A percentile compares a stretch with the other conserved stretches of the same genome.
These are phyloP conservation scores for Plasmodium fragile DNA, from an alignment of 169 alveolate genomes.

Conservation along the genomic window DNA sequence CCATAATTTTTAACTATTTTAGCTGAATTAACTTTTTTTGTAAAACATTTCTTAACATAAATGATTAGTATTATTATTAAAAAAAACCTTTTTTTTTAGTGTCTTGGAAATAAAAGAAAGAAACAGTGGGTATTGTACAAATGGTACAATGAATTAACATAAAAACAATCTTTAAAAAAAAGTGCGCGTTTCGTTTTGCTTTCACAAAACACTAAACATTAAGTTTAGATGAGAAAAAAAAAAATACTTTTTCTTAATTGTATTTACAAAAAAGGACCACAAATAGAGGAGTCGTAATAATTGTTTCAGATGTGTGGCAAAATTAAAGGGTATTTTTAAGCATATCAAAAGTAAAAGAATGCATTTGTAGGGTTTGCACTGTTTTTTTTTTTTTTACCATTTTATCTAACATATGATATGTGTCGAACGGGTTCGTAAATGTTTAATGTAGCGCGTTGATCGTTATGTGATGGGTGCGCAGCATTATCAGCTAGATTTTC, in stretches of 20 bases:
- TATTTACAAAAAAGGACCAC: not conserved
- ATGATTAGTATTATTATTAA: not conserved
- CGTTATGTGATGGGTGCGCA: not conserved
- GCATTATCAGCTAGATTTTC: not conserved
- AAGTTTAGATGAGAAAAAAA: not conserved
- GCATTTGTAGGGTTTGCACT: not conserved
- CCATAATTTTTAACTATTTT: not conserved
- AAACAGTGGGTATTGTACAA: not conserved
- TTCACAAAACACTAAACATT: not conserved
- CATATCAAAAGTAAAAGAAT: not conserved
- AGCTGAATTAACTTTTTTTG: constrained; percentile 4
- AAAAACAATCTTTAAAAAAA: not conserved
- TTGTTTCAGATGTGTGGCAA: not conserved
- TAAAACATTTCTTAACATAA: not conserved
- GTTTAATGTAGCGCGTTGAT: not conserved
- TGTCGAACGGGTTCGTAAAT: not conserved
- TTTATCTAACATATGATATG: not conserved
- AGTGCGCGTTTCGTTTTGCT: not conserved
- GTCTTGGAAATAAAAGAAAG: not conserved
- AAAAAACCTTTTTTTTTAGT: not conserved
- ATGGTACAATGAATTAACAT: not conserved
- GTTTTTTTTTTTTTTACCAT: not conserved
- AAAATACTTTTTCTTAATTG: not conserved
- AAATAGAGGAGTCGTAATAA: not conserved
- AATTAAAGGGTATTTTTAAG: not conserved